Percentiles rank a stretch among this genome's conserved stretches.
Conservation (phyloP, 768 basidiomycete genomes). For the Ramaria sp. region DNA sequence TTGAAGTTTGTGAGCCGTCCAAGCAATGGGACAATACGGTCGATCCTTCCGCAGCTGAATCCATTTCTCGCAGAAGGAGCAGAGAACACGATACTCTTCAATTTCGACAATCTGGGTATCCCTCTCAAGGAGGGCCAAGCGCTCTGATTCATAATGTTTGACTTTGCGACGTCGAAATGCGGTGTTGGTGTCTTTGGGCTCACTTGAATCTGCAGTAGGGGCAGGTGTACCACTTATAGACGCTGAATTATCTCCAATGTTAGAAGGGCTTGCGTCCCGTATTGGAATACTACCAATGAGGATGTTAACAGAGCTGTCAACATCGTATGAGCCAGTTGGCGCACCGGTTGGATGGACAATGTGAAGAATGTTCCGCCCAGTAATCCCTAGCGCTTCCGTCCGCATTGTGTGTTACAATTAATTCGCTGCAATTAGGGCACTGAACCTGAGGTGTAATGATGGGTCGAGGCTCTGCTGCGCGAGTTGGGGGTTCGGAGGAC, state of each 20-base stretch:
- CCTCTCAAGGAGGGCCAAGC: slow-evolving; percentile 52
- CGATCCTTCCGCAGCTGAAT: slow-evolving; percentile 29
- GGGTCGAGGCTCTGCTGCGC: neutral
- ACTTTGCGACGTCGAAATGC: slow-evolving; percentile 36
- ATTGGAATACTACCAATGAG: neutral
- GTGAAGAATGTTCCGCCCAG: neutral
- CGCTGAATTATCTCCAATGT: neutral
- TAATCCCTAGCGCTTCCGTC: neutral
- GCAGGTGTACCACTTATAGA: neutral
- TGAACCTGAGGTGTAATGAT: neutral
- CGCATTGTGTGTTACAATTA: neutral
- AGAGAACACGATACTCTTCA: slow-evolving; percentile 32
- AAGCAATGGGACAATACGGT: slow-evolving; percentile 80
- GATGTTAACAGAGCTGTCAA: neutral
- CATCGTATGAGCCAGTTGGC: neutral
- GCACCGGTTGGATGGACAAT: slow-evolving; percentile 2
- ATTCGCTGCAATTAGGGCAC: slow-evolving; percentile 1
- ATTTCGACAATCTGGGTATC: slow-evolving; percentile 75
- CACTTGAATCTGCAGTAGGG: neutral
- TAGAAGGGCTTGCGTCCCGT: neutral
- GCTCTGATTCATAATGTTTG: slow-evolving; percentile 43
- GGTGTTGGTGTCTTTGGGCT: slow-evolving; percentile 58
- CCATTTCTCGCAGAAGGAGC: slow-evolving; percentile 3
- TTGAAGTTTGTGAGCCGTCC: slow-evolving; percentile 33
- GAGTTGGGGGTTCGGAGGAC: neutral